These are phyloP conservation scores for Neoarthrinium moseri DNA, from an alignment of 2,329 filamentous ascomycete species.

Conservation along the genomic window DNA sequence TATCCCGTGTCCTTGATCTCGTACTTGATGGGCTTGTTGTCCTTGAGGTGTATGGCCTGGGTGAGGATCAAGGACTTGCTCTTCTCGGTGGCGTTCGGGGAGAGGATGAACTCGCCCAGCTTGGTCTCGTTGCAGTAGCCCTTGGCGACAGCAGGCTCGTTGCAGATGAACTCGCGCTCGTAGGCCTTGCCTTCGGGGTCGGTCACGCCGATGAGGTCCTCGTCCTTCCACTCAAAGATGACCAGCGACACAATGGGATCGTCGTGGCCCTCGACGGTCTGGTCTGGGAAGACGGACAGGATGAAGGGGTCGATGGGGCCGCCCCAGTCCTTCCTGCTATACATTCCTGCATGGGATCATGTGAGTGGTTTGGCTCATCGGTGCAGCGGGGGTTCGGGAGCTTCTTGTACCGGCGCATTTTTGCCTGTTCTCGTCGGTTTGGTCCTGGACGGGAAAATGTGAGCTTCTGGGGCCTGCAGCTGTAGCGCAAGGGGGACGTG, in stretches of 20 bases:
- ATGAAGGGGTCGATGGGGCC: conserved; percentile 88
- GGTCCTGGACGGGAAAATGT: conserved; percentile 53
- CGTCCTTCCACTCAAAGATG: conserved; percentile 93
- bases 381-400: conserved; percentile 2
- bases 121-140: conserved; percentile 75
- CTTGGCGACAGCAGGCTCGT: conserved; percentile 64
- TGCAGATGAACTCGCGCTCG: conserved; percentile 72
- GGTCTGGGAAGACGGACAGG: conserved; percentile 71
- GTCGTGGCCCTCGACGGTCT: conserved; percentile 55
- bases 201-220: conserved; percentile 70
- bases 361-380: not conserved
- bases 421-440: conserved; percentile 74
- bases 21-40: conserved; percentile 75
- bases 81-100: conserved; percentile 69
- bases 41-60: conserved; percentile 77
- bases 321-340: conserved; percentile 85
- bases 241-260: conserved; percentile 81
- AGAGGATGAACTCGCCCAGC: conserved; percentile 80
- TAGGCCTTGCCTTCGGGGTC: conserved; percentile 21
- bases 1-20: conserved; percentile 87
- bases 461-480: conserved; percentile 7
- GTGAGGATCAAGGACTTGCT: conserved; percentile 75
- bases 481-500: conserved; percentile 3
- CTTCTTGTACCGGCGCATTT: conserved; percentile 71
- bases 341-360: conserved; percentile 69